These are phyloP conservation scores for Pichia sp. DNA, from an alignment of 1,139 yeast species.

Conservation along the genomic window DNA sequence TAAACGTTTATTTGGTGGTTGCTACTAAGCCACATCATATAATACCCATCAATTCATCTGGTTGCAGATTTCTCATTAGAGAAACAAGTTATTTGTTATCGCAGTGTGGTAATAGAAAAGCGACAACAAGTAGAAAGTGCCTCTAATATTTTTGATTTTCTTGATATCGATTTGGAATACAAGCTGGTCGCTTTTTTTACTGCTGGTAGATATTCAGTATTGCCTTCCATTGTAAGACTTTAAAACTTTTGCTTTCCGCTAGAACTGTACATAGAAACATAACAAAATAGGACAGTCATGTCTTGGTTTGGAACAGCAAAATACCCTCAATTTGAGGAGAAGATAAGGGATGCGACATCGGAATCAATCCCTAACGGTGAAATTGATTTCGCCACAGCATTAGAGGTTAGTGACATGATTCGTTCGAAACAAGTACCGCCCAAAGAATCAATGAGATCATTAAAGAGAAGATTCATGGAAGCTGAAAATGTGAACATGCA, in stretches of 20 bases:
- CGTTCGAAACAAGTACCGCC: conserved; percentile 81
- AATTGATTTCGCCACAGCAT: conserved; percentile 69
- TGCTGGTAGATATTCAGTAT: background rate
- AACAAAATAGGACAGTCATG: conserved; percentile 32
- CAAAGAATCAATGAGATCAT: conserved; percentile 75
- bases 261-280: too few species aligned
- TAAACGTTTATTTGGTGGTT: too few species aligned
- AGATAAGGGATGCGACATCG: conserved; percentile 75
- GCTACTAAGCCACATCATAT: too few species aligned
- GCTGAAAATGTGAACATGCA: conserved; percentile 68
- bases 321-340: conserved; percentile 52
- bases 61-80: too few species aligned
- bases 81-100: too few species aligned
- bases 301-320: conserved; percentile 56
- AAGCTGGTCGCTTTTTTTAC: background rate
- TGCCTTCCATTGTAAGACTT: background rate
- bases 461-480: conserved; percentile 67
- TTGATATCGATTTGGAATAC: background rate
- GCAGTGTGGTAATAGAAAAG: too few species aligned
- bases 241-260: background rate
- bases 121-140: too few species aligned
- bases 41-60: too few species aligned
- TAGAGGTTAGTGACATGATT: conserved; percentile 85
- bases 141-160: background rate
- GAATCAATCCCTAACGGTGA: conserved; percentile 92